Percentiles rank a stretch among this genome's conserved stretches.
Conservation (phyloP, 2,329 filamentous ascomycete genomes). For the Dothiorella sarmentorum region DNA sequence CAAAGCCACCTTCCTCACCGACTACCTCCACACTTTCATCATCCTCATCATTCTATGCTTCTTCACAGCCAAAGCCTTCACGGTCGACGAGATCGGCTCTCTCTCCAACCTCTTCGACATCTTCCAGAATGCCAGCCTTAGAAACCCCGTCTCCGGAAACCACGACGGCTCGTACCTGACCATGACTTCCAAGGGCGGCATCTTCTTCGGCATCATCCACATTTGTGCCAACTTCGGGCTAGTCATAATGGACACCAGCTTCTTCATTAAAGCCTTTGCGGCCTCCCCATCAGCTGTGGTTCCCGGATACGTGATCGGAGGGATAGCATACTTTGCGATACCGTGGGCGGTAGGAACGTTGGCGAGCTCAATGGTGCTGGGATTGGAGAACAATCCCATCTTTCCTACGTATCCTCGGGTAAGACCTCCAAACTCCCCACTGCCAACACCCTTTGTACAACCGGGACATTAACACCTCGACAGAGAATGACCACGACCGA, state of each 20-base stretch:
- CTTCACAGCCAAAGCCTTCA: slow-evolving; percentile 47
- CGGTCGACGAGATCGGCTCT: slow-evolving; percentile 47
- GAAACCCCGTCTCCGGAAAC: slow-evolving; percentile 32
- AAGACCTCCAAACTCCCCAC: background rate
- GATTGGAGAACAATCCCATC: slow-evolving; percentile 45
- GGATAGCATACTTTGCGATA: slow-evolving; percentile 53
- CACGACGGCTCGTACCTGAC: slow-evolving; percentile 54
- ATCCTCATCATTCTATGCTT: slow-evolving; percentile 53
- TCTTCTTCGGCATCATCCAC: slow-evolving; percentile 51
- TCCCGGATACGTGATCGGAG: slow-evolving; percentile 51
- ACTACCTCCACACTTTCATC: slow-evolving; percentile 55
- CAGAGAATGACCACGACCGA: slow-evolving; percentile 36
- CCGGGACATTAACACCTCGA: too few species aligned
- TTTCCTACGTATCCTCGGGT: slow-evolving; percentile 53
- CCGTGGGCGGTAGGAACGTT: slow-evolving; percentile 54
- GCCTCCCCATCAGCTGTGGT: slow-evolving; percentile 45
- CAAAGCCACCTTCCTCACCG: slow-evolving; percentile 41
- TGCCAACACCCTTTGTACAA: slow-evolving; percentile 10
- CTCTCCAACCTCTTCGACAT: slow-evolving; percentile 50
- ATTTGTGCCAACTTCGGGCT: slow-evolving; percentile 51
- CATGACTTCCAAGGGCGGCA: slow-evolving; percentile 51
- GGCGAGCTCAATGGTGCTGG: slow-evolving; percentile 49
- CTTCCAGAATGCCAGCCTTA: slow-evolving; percentile 39
- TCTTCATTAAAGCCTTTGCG: slow-evolving; percentile 54
- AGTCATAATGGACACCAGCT: slow-evolving; percentile 55